These are phyloP conservation scores for Suillus alpinus DNA, from an alignment of 768 basidiomycete genomes.

Conservation along the genomic window DNA sequence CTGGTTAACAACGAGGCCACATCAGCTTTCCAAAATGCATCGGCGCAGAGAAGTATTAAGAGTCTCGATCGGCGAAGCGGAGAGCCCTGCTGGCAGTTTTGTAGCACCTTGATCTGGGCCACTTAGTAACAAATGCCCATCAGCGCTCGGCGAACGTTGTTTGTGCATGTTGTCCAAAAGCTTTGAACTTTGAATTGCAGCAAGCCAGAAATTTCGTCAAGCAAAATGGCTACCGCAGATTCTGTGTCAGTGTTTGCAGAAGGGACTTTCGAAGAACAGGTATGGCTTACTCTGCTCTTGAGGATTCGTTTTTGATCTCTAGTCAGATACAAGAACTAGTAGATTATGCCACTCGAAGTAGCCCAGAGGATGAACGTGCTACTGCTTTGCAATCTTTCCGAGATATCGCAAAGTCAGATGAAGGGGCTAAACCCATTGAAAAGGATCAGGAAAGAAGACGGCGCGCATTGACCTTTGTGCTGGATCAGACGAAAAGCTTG, in stretches of 20 bases:
- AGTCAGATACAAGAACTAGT: slow-evolving; percentile 73
- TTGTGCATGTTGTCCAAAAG: slow-evolving; percentile 18
- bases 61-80: too few relatives aligned
- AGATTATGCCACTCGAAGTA: slow-evolving; percentile 65
- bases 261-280: slow-evolving; percentile 88
- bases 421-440: slow-evolving; percentile 50
- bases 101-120: too few relatives aligned
- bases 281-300: slow-evolving; percentile 24
- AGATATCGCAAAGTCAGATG: slow-evolving; percentile 50
- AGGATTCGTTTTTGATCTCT: background rate
- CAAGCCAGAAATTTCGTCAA: slow-evolving; percentile 11
- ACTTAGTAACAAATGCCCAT: too few relatives aligned
- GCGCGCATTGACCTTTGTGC: slow-evolving; percentile 55
- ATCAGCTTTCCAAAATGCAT: too few relatives aligned
- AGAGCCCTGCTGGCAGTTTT: too few relatives aligned
- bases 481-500: slow-evolving; percentile 61
- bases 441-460: slow-evolving; percentile 53
- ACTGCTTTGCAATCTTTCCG: slow-evolving; percentile 65
- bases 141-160: too few relatives aligned
- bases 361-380: slow-evolving; percentile 65
- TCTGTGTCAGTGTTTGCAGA: slow-evolving; percentile 84
- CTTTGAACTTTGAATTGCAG: slow-evolving; percentile 7
- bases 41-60: too few relatives aligned
- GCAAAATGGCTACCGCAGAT: slow-evolving; percentile 63
- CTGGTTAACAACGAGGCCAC: too few relatives aligned